Percentiles rank a stretch among this genome's conserved stretches.
Conservation (phyloP, 2,329 filamentous ascomycete species). For the Calycina marina region DNA sequence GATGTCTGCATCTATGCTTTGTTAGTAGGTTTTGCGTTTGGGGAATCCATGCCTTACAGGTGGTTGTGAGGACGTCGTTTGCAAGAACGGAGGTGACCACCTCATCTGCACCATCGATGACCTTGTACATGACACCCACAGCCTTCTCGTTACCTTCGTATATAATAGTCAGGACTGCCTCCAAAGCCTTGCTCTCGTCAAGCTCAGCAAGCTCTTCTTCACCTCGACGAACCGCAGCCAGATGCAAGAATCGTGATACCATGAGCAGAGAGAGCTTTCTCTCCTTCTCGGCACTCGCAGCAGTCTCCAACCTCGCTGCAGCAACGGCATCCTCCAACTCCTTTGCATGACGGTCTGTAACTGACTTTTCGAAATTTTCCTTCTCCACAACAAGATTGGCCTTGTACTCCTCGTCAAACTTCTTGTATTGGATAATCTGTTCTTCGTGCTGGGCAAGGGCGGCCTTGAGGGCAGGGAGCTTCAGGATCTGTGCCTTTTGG, state of each 20-base stretch:
- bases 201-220: constrained; percentile 45
- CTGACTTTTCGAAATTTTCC: constrained; percentile 42
- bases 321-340: constrained; percentile 33
- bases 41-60: constrained; percentile 51
- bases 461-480: constrained; percentile 58
- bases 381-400: constrained; percentile 42
- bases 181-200: constrained; percentile 68
- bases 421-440: constrained; percentile 59
- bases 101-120: constrained; percentile 60
- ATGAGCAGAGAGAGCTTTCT: constrained; percentile 52
- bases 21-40: constrained; percentile 5
- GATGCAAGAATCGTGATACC: constrained; percentile 65
- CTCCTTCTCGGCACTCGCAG: constrained; percentile 36
- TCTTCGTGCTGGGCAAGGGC: constrained; percentile 59
- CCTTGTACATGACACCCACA: constrained; percentile 60
- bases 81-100: constrained; percentile 48
- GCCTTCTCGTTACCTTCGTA: constrained; percentile 66
- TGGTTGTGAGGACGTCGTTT: constrained; percentile 50
- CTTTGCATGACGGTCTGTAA: constrained; percentile 33
- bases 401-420: constrained; percentile 60
- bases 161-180: constrained; percentile 63
- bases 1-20: constrained; percentile 37
- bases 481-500: constrained; percentile 62
- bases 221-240: constrained; percentile 61
- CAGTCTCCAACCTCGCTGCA: constrained; percentile 36